Base-by-base conservation (phyloP, 768 basidiomycete species). In the Boletus coccyginus region DNA sequence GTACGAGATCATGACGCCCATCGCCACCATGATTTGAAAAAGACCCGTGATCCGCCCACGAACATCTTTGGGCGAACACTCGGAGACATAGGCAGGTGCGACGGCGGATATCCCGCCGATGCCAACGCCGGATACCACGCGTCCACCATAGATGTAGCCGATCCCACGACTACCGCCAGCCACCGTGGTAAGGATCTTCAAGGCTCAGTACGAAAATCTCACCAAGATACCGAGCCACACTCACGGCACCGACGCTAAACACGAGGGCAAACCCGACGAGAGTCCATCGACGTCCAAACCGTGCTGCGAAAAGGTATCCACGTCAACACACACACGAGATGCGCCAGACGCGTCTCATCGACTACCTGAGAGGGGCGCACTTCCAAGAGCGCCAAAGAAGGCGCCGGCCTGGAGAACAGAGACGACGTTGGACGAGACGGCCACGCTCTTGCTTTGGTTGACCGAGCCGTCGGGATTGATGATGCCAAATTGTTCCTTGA, bases 371-470 rank as follows among this genome's bases (percentile, higher is more conserved):
- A 88, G 64, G 0, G 86, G 87, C 2, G 87, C 87, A 60, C 85
- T 86, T 11, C 81, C 80, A 7, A 95, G 68, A 14, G 92, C 90
- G 55, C 92, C 93, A 65, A 94, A 94, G 79, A 94, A 93, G 1
- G 90, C 90, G 12, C 91, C 91, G 5, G 85, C 90, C 67, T 94
- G 92, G 11, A 94, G 78, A 5, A 94, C 89, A 4, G 92, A 90
- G 17, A 94, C 93, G 42, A 95, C 86, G 60, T 90, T 92, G 42
- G 88, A 87, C 0, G 86, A 86, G n/a, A 93, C 75, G 5, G 77
- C 73, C 53, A 87, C 80, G 19, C 70, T 61, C 38, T 74, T 70
- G 24, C 58, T 58, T 21, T 66, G 63, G 66, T 85, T 70, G 41
- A 70, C 66, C 2, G 62, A 63, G 24, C 82, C 82, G 52, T 81